Conservation (phyloP, 2,329 filamentous ascomycete species). For the Cadophora malorum region DNA sequence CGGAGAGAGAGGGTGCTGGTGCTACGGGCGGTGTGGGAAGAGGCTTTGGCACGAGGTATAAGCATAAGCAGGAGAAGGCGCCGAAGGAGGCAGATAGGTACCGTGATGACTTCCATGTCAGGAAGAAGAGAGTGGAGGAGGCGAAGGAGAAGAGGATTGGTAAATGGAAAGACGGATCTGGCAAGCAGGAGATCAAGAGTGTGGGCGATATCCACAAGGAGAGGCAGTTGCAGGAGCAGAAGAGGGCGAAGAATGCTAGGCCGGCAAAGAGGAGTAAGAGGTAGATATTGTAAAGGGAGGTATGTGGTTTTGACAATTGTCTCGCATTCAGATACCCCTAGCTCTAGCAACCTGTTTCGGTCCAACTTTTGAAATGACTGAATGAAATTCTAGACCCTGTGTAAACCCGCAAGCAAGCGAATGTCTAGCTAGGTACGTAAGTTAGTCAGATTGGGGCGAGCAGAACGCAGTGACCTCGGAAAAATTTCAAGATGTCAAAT, state of each 20-base stretch:
- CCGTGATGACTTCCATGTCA: slow-evolving; percentile 86
- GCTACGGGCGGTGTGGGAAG: slow-evolving; percentile 44
- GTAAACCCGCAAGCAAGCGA: background rate
- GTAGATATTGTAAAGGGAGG: slow-evolving; percentile 22
- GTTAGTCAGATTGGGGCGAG: background rate
- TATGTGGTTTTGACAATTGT: slow-evolving; percentile 9
- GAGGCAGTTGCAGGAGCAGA: slow-evolving; percentile 76
- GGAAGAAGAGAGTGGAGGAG: slow-evolving; percentile 88
- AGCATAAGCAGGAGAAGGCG: slow-evolving; percentile 85
- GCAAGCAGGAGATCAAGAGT: slow-evolving; percentile 80
- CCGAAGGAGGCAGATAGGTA: slow-evolving; percentile 94
- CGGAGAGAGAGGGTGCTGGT: slow-evolving; percentile 61
- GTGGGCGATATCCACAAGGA: slow-evolving; percentile 86
- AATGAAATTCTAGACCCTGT: background rate
- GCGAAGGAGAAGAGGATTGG: slow-evolving; percentile 85
- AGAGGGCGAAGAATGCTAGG: slow-evolving; percentile 86
- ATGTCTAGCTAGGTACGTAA: slow-evolving; percentile 1
- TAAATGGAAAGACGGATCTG: slow-evolving; percentile 73
- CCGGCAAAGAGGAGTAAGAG: slow-evolving; percentile 65
- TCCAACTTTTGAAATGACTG: background rate
- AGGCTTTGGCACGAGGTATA: slow-evolving; percentile 66
- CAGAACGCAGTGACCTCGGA: background rate
- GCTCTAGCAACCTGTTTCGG: background rate
- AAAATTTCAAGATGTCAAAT: background rate
- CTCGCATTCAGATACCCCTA: slow-evolving; percentile 23